Conservation (phyloP, 1,284 basidiomycete species). For the Fomitopsis palustris region DNA sequence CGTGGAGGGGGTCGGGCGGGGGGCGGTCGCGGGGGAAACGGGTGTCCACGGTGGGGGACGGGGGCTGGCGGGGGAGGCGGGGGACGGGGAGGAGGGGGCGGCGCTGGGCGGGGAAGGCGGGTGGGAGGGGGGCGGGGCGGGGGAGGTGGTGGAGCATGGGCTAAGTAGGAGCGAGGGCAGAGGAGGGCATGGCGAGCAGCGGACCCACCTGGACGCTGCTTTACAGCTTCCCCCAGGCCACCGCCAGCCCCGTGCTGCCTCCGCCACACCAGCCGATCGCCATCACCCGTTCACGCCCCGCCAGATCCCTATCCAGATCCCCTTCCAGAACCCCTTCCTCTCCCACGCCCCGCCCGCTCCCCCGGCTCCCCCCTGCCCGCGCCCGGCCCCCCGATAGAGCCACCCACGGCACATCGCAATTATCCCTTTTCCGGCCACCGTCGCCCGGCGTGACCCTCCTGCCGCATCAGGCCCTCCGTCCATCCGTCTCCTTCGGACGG, state of each 20-base stretch:
- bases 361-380: slow-evolving; percentile 10
- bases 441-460: slow-evolving; percentile 10
- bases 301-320: slow-evolving; percentile 16
- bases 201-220: slow-evolving; percentile 6
- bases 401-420: no score
- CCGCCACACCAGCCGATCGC: slow-evolving; percentile 7
- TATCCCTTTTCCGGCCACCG: slow-evolving; percentile 17
- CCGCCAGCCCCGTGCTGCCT: slow-evolving; percentile 6
- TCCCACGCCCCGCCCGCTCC: slow-evolving; percentile 5
- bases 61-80: neutral
- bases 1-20: neutral
- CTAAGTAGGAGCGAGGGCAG: slow-evolving; percentile 1
- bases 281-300: slow-evolving; percentile 16
- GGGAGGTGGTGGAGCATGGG: slow-evolving; percentile 6
- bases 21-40: slow-evolving; percentile 1
- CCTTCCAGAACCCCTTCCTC: slow-evolving; percentile 16
- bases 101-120: slow-evolving; percentile 9
- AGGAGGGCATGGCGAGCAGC: slow-evolving; percentile 4
- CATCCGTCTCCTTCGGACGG: slow-evolving; percentile 22
- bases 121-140: slow-evolving; percentile 9
- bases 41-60: slow-evolving; percentile 1
- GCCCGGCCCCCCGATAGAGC: slow-evolving; percentile 8
- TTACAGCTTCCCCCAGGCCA: slow-evolving; percentile 13
- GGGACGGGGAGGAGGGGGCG: neutral
- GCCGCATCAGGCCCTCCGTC: slow-evolving; percentile 7